Evolutionary conservation across 441 rosid genomes (phyloP), one percentile per base, ranked within the genome.

Genomic region (Capsella rubella): DNA sequence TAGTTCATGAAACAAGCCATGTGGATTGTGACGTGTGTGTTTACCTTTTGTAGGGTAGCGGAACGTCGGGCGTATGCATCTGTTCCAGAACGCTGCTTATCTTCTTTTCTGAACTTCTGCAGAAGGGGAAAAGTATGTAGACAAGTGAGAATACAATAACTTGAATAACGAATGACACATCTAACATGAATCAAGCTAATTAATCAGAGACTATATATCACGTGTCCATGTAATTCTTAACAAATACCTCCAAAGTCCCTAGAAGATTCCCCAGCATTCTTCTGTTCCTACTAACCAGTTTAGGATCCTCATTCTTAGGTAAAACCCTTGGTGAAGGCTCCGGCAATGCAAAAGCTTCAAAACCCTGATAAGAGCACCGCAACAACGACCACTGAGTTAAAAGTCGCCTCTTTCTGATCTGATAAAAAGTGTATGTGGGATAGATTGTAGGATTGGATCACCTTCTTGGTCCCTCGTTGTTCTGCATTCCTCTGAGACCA

Each of bases 31-130:
- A 29, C 62, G 60, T 47, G 31, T 61, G 43, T 25, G 42, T 89
- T 83, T 85, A 92, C 99, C 80, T 84, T 88, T 72, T 89, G 95
- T 77, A 90, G 82, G 39, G 95, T 86, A 81, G 72, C 87, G 12
- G 96, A 89, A 79, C 98, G 83, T 69, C 93, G 87, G 80, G 87
- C 89, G 49, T 50, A 92, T 69, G 98, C 95, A 78, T 92, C 98
- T 0, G 96, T 82, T 64, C 88, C 98, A n/a, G 95, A 90, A 72
- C 87, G 85, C 72, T 95, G 82, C 82, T 78, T 78, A 78, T 92
- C 98, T 80, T 95, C 99, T 73, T 95, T 92, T 87, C 88, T 86
- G 80, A 95, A 95, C 89, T 86, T 95, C 98, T 92, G 93, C 25
- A 77, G 77, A 62, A 79, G 27, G 35, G 57, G 52, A 47, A 39